Evolutionary conservation across 192 early-diverging fungal species (phyloP), one percentile per base, ranked within the genome.

Genomic region (Mortierella antarctica): DNA sequence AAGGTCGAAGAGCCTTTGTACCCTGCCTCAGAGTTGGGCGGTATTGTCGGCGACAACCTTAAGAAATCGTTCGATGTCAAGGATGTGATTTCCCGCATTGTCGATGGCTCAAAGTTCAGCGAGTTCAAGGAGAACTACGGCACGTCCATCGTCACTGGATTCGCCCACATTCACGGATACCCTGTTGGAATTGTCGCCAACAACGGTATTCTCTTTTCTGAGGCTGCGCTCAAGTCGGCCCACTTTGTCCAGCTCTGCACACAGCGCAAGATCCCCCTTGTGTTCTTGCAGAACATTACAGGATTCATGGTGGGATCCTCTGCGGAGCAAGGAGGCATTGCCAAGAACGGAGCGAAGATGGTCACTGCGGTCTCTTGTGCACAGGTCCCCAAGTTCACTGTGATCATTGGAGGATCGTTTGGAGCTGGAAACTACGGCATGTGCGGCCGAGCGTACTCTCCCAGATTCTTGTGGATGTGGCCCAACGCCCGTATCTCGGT

Each of bases 381-480:
- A 46, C 88, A 91, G 52, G 96, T 98, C 39, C 97, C 97, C 50
- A 97, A 98, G 83, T 94, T 98, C 61, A 96, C 97, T 1, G 87
- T 95, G n/a, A 85, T 93, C 41, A 85, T 91, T 17, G 91, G 91
- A 60, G 91, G 91, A 60, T 91, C 89, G 68, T 95, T 93, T 57
- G 91, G 93, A 54, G 93, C 92, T 21, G 94, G 97, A 79, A 98
- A 98, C 88, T 97, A 98, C 75, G 97, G 97, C 46, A 98, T 97
- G 97, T 97, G 97, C 75, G 97, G 97, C 6, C 86, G 97, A 59
- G 96, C 97, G 0, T 97, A 95, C 86, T 84, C 89, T 48, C 97
- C 97, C 14, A 82, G 97, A 21, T 98, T 99, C 89, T 85, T 99
- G 70, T 99, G 95, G 96, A 94, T 94, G 88, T 99, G 95, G 95